Evolutionary conservation across 2,329 filamentous ascomycete genomes (phyloP), one percentile per base, ranked within the genome.

Genomic region (Atkinsonella texensis): DNA sequence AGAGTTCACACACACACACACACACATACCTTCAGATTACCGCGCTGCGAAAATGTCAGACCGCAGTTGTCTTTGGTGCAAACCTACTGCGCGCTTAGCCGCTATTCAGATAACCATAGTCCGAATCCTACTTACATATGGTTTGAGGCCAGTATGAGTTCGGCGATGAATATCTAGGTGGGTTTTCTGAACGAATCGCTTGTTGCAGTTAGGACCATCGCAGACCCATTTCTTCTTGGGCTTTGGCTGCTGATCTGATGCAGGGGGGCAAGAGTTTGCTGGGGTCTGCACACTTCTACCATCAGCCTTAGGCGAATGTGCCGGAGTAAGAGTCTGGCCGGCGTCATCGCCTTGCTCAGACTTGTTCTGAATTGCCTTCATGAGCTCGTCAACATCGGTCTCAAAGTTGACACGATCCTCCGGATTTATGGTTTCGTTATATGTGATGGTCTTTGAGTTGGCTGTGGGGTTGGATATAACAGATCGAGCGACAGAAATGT

Each of bases 91-190:
- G 41, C 6, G 12, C 10, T 43, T n/a, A 43, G 23, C 15, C 1
- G 13, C 18, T 10, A 2, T 12, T 42, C 32, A 20, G n/a, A 3
- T 20, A 7, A 10, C 28, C 6, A 43, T 3, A 39, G 12, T 38
- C 15, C 15, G 12, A 55, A 8, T 50, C 49, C 11, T 54, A 12
- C 87, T 74, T 72, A 95, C 85, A 65, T 91, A 96, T 54, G 91
- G 91, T 65, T 89, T 93, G 50, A 86, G 82, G 15, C 93, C 93
- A 2, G 88, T 95, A 67, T 98, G 93, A 4, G 86, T 84, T 57
- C 90, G 79, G 45, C 80, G 83, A 66, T 98, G 93, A 47, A 94
- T 96, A 55, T 93, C 86, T 11, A 96, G 76, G 60, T 97, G 91
- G 1, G 90, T 95, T 70, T 91, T 95, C 64, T 97, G 91, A 54